Evolutionary conservation across 2,329 filamentous ascomycete species (phyloP).

Genomic region (Penicillium freii): DNA sequence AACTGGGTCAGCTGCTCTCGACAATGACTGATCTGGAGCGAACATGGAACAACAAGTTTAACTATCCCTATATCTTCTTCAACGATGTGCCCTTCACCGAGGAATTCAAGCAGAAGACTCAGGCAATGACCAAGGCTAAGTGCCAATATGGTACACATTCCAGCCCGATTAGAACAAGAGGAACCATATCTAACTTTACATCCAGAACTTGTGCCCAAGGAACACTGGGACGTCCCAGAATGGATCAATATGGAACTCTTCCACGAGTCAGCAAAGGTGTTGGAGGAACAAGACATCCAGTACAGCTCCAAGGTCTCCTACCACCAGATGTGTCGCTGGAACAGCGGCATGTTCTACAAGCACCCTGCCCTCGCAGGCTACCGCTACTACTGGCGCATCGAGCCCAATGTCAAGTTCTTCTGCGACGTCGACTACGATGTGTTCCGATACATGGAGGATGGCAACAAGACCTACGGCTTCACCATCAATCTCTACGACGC

Average conservation of each 20-base stretch:
- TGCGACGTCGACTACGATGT: constrained; percentile 98
- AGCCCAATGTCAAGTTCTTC: constrained; percentile 98
- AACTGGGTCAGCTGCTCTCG: constrained; percentile 77
- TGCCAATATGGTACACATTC: constrained; percentile 68
- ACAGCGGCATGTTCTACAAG: constrained; percentile 96
- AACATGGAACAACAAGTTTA: constrained; percentile 98
- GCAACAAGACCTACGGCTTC: constrained; percentile 99
- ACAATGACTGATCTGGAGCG: constrained; percentile 89
- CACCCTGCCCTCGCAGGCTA: constrained; percentile 79
- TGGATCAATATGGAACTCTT: constrained; percentile 93
- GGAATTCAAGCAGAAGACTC: constrained; percentile 83
- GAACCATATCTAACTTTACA: constrained; percentile 24
- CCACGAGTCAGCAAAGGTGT: constrained; percentile 75
- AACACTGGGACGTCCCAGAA: constrained; percentile 87
- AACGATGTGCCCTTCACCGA: constrained; percentile 92
- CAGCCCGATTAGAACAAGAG: constrained; percentile 15
- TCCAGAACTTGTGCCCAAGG: constrained; percentile 80
- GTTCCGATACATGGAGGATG: constrained; percentile 95
- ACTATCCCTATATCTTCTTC: constrained; percentile 99
- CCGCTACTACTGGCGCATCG: constrained; percentile 97
- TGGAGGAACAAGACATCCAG: constrained; percentile 82
- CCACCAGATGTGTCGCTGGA: constrained; percentile 99
- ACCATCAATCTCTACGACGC: constrained; percentile 96
- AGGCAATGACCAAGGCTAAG: constrained; percentile 81
- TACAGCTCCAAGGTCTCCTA: constrained; percentile 88